A percentile compares a stretch with the other conserved stretches of the same genome.
These are phyloP conservation scores for Coemansia sp. DNA, from an alignment of 192 early-diverging fungal species.

Conservation along the genomic window DNA sequence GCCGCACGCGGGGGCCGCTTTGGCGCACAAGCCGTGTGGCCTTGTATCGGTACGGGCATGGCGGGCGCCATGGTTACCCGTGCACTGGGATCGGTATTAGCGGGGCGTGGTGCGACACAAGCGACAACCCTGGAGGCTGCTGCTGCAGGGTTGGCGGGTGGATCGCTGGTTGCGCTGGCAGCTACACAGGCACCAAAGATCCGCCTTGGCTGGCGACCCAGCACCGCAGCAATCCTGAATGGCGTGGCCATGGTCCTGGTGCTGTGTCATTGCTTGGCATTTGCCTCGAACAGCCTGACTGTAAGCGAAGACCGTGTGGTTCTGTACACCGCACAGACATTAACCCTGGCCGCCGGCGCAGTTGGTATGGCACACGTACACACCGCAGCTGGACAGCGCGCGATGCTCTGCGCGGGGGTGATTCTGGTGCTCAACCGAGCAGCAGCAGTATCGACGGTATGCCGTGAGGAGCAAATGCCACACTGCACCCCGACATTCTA, in stretches of 20 bases:
- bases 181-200: too few relatives aligned
- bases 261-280: slow-evolving; percentile 60
- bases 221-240: too few relatives aligned
- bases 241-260: too few relatives aligned
- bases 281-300: slow-evolving; percentile 87
- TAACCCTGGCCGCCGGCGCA: slow-evolving; percentile 20
- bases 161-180: slow-evolving; percentile 28
- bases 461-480: slow-evolving; percentile 83
- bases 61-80: slow-evolving; percentile 5
- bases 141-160: slow-evolving; percentile 12
- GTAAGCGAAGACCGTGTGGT: slow-evolving; percentile 78
- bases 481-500: slow-evolving; percentile 80
- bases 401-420: slow-evolving; percentile 34
- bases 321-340: slow-evolving; percentile 60
- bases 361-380: slow-evolving; percentile 4
- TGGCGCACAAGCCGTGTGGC: background rate
- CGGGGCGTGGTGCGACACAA: slow-evolving; percentile 1
- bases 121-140: slow-evolving; percentile 11
- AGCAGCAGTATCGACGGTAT: slow-evolving; percentile 62
- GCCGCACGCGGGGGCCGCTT: too few relatives aligned
- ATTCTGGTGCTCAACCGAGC: slow-evolving; percentile 57
- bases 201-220: too few relatives aligned
- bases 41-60: slow-evolving; percentile 1
- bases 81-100: slow-evolving; percentile 5
- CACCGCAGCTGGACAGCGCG: slow-evolving; percentile 26